Evolutionary conservation across 2,329 filamentous ascomycete species (phyloP), one percentile per base, ranked within the genome.

Genomic region (Phoma sp.): DNA sequence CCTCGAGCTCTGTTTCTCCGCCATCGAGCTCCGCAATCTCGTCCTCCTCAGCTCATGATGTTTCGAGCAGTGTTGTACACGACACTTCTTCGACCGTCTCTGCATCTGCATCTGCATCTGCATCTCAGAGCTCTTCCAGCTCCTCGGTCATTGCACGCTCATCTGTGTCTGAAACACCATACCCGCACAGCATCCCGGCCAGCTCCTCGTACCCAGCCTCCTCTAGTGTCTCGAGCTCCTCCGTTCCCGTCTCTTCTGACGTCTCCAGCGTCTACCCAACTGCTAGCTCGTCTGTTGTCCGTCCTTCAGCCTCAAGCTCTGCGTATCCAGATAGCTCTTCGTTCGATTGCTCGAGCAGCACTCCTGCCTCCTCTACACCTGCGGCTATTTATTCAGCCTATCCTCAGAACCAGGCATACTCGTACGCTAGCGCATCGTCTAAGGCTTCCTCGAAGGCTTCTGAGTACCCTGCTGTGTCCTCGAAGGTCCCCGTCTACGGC

Each of bases 311-410:
- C 7, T 46, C 43, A 13, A 55, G 51, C 43, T 47, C 47, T 8
- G 32, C 38, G 22, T 48, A 46, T 9, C 43, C 55, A 3, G 50
- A 52, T 29, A 43, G 25, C 22, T 38, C 42, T 14, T 47, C 42
- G 1, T 47, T 45, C 33, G 39, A 35, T n/a, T 44, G 39, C 14
- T 38, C 44, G 18, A 42, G 55, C 57, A 55, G 54, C 46, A 42
- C 29, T 5, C 29, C 42, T 11, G 48, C 52, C 41, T 57, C 54
- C 27, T 51, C 57, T 5, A 49, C 53, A n/a, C 41, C 51, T 14
- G 46, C 24, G 23, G 49, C 50, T 25, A 41, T 44, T 9, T 55
- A 55, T 10, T 55, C 52, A 37, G 46, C 46, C 7, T 55, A 55
- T 23, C 51, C 51, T 7, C 44, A 48, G 23, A 40, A 35, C 9